phyloP scores from a whole-genome alignment of 441 rosid species.

The Geranium incanum region DNA sequence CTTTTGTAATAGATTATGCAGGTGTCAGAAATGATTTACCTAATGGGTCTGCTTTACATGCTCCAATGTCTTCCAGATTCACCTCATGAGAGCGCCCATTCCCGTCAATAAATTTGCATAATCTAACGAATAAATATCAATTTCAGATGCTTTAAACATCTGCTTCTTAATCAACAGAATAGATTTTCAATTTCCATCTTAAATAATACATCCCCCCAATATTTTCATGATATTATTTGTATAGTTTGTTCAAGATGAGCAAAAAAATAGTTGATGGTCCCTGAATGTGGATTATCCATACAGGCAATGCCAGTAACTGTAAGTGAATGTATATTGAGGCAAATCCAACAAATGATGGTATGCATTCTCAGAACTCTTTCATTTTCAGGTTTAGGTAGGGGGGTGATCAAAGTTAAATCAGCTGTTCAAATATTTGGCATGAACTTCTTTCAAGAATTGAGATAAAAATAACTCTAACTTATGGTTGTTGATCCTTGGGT shows the following conservation, averaged over 20 bases:
- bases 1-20: neutral
- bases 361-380: neutral
- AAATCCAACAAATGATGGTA: neutral
- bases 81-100: conserved; percentile 49
- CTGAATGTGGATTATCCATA: neutral
- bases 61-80: conserved; percentile 47
- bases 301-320: neutral
- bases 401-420: conserved; percentile 3
- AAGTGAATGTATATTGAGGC: neutral
- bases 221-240: neutral
- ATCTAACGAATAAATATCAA: conserved; percentile 38
- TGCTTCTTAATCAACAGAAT: neutral
- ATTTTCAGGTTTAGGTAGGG: neutral
- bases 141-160: conserved; percentile 12
- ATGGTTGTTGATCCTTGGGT: neutral
- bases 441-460: conserved; percentile 5
- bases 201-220: neutral
- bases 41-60: conserved; percentile 50
- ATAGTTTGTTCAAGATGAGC: neutral
- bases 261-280: neutral
- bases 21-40: conserved; percentile 34
- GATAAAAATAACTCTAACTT: neutral
- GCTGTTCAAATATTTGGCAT: conserved; percentile 2
- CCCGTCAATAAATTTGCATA: conserved; percentile 59
- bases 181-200: neutral